phyloP scores from a whole-genome alignment of 208 protist species.

The Angomonas ambiguus region DNA sequence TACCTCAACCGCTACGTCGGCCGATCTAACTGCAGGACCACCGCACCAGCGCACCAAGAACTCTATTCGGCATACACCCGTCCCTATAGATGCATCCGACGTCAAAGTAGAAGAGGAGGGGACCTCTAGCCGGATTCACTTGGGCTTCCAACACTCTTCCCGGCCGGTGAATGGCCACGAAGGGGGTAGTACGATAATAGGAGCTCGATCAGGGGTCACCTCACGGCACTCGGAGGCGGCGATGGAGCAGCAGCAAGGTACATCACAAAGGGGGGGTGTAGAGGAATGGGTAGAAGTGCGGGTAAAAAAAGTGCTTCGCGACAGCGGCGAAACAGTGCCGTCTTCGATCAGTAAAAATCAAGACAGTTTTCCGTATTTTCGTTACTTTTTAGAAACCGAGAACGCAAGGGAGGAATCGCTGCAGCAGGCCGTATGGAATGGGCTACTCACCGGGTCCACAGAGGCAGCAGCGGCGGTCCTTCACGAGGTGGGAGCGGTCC shows the following conservation, averaged over 20 bases:
- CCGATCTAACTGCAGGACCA: neutral
- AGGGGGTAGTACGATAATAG: neutral
- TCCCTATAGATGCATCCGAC: neutral
- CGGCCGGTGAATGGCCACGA: neutral
- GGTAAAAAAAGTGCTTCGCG: neutral
- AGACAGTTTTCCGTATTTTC: neutral
- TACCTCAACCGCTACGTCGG: neutral
- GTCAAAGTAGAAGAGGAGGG: neutral
- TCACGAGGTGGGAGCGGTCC: constrained; percentile 13
- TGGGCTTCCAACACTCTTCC: neutral
- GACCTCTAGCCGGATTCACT: neutral
- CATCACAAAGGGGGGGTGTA: neutral
- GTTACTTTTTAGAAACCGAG: constrained; percentile 10
- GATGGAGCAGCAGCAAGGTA: neutral
- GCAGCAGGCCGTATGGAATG: constrained; percentile 35
- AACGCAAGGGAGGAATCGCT: constrained; percentile 12
- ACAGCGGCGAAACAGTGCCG: neutral
- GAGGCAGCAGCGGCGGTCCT: constrained; percentile 29
- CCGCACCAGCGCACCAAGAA: neutral
- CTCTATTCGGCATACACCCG: neutral
- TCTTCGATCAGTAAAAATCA: neutral
- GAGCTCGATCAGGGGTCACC: neutral
- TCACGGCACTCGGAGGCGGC: neutral
- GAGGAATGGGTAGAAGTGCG: neutral
- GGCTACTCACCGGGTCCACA: constrained; percentile 19